Base-by-base conservation (phyloP, 1,139 yeast genomes). In the Yamadazyma kanchanaburiensis region DNA sequence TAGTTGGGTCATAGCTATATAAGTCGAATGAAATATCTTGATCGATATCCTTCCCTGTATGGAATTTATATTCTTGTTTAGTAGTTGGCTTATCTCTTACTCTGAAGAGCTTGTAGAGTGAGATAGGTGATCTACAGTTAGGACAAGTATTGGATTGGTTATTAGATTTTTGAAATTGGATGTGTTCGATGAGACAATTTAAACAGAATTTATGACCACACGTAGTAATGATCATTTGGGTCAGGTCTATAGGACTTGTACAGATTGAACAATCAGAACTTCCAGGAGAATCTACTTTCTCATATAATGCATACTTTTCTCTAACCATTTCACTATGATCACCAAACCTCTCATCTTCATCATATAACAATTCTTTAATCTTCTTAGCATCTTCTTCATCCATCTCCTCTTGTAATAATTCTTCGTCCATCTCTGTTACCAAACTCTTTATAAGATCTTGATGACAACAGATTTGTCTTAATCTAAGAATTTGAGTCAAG, bases 381-480 rank as follows among this genome's bases (percentile, higher is more conserved):
- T 41, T 46, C 15, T 39, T 41, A 6, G 39, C 27, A 16, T 48
- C 56, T 12, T 37, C 34, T 12, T 35, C 40, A 10, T 42, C 31
- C 2, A 61, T 37, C 54, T 43, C 46, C 14, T 40, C 26, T 14
- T 27, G 23, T 4, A 30, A 20, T 7, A 31, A 64, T 22, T 60
- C 66, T 54, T 57, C 63, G 28, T 61, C 66, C 54, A 64, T 56
- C 34, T 65, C 71, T 29, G 51, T 55, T 2, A 65, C 49, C 6
- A 38, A 35, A 3, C 63, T 51, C 5, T 75, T 75, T 3, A 84
- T 72, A 34, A 86, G 59, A 32, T 74, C 74, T 12, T 83, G 73
- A 51, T 91, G 96, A 49, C 96, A 87, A 51, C 97, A 91, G 0
- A 84, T 76, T 52, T 91, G 97, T 33, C 97, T 68, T 25, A 91